Conservation (phyloP, 2,329 filamentous ascomycete species). For the Didymella segeticola region DNA sequence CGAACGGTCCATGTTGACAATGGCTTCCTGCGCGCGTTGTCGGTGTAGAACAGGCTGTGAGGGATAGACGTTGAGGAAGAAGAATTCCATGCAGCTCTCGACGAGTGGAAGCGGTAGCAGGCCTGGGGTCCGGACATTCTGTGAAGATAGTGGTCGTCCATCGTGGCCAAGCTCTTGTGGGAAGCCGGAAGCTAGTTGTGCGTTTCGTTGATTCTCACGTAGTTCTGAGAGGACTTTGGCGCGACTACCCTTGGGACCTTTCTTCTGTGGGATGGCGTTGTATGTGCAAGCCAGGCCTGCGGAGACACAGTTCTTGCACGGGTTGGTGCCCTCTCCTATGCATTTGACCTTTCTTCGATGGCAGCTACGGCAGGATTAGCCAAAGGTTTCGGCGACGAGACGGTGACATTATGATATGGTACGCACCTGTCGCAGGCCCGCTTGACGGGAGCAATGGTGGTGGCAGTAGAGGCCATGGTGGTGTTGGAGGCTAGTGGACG, state of each 20-base stretch:
- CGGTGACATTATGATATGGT: neutral
- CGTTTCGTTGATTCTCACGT: conserved; percentile 58
- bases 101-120: conserved; percentile 60
- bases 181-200: conserved; percentile 53
- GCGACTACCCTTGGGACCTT: conserved; percentile 67
- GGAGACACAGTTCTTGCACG: conserved; percentile 67
- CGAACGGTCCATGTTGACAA: conserved; percentile 59
- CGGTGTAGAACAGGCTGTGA: conserved; percentile 67
- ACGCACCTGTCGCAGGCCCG: conserved; percentile 53
- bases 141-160: conserved; percentile 50
- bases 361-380: conserved; percentile 43
- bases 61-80: conserved; percentile 68
- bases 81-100: conserved; percentile 64
- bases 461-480: conserved; percentile 40
- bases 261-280: conserved; percentile 69
- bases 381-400: conserved; percentile 13
- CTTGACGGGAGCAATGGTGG: conserved; percentile 48
- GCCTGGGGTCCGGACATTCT: conserved; percentile 55
- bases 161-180: conserved; percentile 49
- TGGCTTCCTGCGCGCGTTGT: conserved; percentile 58
- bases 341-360: conserved; percentile 60
- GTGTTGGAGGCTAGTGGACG: conserved; percentile 26
- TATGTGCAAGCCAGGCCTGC: conserved; percentile 68
- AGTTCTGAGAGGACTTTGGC: conserved; percentile 70
- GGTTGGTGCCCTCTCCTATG: conserved; percentile 57